Conservation (phyloP, 1,284 basidiomycete species). For the Cutaneotrichosporon cavernicola region DNA sequence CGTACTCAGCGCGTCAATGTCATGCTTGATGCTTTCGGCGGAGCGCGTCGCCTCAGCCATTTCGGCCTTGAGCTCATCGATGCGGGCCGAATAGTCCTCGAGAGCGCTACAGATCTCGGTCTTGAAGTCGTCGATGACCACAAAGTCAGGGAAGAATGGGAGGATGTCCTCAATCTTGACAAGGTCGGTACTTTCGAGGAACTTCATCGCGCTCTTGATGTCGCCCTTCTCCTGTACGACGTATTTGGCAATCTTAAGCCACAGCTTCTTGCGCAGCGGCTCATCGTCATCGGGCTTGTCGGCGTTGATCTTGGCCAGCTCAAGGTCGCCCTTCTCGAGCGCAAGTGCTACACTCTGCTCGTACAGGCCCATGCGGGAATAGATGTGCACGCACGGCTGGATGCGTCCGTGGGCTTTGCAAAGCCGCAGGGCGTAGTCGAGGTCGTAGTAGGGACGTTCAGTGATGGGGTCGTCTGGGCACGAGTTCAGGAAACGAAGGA, state of each 20-base stretch:
- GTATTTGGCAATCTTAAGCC: constrained; percentile 96
- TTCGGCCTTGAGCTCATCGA: constrained; percentile 83
- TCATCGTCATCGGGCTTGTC: constrained; percentile 89
- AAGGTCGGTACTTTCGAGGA: constrained; percentile 88
- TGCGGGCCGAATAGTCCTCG: constrained; percentile 89
- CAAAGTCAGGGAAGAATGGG: constrained; percentile 99
- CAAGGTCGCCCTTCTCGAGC: constrained; percentile 85
- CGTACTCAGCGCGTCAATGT: constrained; percentile 78
- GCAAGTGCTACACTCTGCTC: constrained; percentile 96
- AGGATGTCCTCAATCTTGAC: constrained; percentile 98
- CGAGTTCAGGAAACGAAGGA: constrained; percentile 81
- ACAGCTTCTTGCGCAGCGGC: constrained; percentile 84
- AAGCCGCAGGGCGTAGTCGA: constrained; percentile 91
- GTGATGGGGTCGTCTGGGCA: constrained; percentile 79
- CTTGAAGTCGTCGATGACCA: constrained; percentile 99
- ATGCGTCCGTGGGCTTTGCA: constrained; percentile 79
- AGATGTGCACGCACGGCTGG: constrained; percentile 93
- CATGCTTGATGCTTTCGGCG: constrained; percentile 89
- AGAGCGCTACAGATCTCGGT: constrained; percentile 95
- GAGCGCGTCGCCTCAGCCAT: constrained; percentile 94
- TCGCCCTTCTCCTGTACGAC: constrained; percentile 97
- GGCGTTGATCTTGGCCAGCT: constrained; percentile 88
- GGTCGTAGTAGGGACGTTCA: constrained; percentile 86
- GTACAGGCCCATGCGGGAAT: constrained; percentile 95
- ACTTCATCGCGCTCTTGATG: constrained; percentile 95